Percentiles rank a stretch among this genome's conserved stretches.
These are phyloP conservation scores for Dalbergia cochinchinensis DNA, from an alignment of 306 rosid genomes.

Conservation along the genomic window DNA sequence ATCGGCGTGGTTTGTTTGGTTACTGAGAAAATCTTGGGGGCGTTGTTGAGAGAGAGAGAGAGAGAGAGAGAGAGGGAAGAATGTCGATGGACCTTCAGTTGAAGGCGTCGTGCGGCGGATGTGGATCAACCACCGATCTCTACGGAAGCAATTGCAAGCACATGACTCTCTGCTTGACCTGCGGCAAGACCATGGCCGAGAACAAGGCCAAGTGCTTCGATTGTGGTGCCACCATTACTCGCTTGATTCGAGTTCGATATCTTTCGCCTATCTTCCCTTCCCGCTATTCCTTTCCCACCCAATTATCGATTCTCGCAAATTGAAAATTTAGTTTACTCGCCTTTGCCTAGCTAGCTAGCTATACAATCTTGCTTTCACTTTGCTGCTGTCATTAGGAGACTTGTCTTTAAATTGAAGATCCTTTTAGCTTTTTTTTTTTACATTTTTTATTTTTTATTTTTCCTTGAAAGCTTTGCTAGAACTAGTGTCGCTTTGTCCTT, in stretches of 20 bases:
- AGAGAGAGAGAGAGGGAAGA: not conserved
- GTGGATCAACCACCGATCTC: slow-evolving; percentile 75
- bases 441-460: too few relatives aligned
- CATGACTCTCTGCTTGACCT: slow-evolving; percentile 77
- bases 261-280: not conserved
- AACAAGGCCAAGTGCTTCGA: slow-evolving; percentile 70
- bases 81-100: slow-evolving; percentile 71
- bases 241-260: slow-evolving; percentile 72
- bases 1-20: not conserved
- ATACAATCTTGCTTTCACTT: slow-evolving; percentile 1
- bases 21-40: not conserved
- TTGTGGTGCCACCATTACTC: slow-evolving; percentile 72
- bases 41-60: not conserved
- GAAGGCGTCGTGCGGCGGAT: slow-evolving; percentile 71
- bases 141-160: slow-evolving; percentile 92
- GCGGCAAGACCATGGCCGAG: slow-evolving; percentile 85
- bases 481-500: not conserved
- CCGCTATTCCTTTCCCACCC: not conserved
- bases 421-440: not conserved
- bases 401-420: not conserved
- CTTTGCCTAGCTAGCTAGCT: not conserved
- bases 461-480: not conserved
- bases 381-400: not conserved
- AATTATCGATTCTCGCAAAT: not conserved
- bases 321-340: not conserved